phyloP scores from a whole-genome alignment of 1,284 basidiomycete species.

The Papiliotrema terrestris region DNA sequence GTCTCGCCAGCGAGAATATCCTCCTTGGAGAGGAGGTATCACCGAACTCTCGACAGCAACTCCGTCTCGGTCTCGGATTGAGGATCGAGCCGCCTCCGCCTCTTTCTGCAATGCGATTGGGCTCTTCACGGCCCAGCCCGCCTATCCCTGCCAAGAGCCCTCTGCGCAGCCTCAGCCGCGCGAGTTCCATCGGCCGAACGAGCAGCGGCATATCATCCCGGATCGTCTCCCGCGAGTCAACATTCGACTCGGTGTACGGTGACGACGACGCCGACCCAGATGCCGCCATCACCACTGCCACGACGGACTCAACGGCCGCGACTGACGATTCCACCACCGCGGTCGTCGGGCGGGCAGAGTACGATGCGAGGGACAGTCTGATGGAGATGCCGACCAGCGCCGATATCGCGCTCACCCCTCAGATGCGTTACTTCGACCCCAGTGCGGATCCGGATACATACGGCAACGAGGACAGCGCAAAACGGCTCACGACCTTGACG shows the following conservation, averaged over 20 bases:
- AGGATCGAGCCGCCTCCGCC: conserved; percentile 24
- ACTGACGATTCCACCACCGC: too few relatives aligned
- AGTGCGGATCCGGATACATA: not conserved
- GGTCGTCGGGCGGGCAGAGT: too few relatives aligned
- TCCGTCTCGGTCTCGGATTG: conserved; percentile 13
- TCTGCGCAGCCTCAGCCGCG: conserved; percentile 24
- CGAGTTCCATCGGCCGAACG: conserved; percentile 4
- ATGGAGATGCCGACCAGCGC: too few relatives aligned
- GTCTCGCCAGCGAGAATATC: too few relatives aligned
- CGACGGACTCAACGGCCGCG: too few relatives aligned
- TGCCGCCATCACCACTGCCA: too few relatives aligned
- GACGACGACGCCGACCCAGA: not conserved
- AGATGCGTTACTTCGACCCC: not conserved
- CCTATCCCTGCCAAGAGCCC: conserved; percentile 45
- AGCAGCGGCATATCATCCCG: not conserved
- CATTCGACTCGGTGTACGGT: not conserved
- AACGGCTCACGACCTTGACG: conserved; percentile 6
- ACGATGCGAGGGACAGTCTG: too few relatives aligned
- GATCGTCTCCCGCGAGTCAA: not conserved
- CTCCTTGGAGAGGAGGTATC: too few relatives aligned
- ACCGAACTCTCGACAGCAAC: too few relatives aligned
- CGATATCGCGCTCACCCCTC: not conserved
- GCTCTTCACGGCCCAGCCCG: conserved; percentile 24
- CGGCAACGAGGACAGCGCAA: conserved; percentile 6
- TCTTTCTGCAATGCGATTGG: conserved; percentile 1